Evolutionary conservation across 2,329 filamentous ascomycete genomes (phyloP), one percentile per base, ranked within the genome.

Genomic region (Corynespora cassiicola): DNA sequence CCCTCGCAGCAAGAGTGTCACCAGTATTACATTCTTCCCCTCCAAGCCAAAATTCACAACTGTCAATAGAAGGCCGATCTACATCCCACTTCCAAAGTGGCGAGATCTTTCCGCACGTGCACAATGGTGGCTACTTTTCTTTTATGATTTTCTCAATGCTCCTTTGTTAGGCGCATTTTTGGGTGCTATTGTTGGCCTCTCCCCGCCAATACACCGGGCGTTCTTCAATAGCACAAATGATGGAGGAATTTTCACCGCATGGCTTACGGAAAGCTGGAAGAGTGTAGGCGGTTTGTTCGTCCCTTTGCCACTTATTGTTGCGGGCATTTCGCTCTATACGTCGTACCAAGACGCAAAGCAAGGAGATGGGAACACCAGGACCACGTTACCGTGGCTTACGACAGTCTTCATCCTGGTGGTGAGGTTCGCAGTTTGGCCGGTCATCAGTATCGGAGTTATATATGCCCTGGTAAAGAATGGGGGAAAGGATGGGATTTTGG

Each of bases 401-500:
- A 61, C 54, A 6, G 7, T 35, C 4, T 62, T 61, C 29, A 53
- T 63, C 4, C 43, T 65, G 2, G 19, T 56, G 2, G 31, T 60
- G 3, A 47, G 59, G 14, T 65, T 65, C 27, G n/a, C 61, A 12
- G 6, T 58, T 2, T 65, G 61, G 61, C 61, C 58, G 1, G 29
- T 53, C 1, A 25, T 56, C 12, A 56, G 50, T 1, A 81, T 86
- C 16, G 66, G 68, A 0, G 21, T 76, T 3, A 74, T 86, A 7
- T 85, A 80, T 47, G 45, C 62, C 0, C 56, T 86, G 5, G 80
- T 77, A 1, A 73, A 70, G 6, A 70, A 67, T 19, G 70, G 68
- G 31, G 82, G 80, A 0, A 52, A 50, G 1, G 27, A 36, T 6
- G 47, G 45, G 6, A 17, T 80, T 2, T 54, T 87, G 2, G 70